A percentile compares a stretch with the other conserved stretches of the same genome.
Conservation (phyloP, 352 stramenopile genomes). For the Pythium guiyangense region DNA sequence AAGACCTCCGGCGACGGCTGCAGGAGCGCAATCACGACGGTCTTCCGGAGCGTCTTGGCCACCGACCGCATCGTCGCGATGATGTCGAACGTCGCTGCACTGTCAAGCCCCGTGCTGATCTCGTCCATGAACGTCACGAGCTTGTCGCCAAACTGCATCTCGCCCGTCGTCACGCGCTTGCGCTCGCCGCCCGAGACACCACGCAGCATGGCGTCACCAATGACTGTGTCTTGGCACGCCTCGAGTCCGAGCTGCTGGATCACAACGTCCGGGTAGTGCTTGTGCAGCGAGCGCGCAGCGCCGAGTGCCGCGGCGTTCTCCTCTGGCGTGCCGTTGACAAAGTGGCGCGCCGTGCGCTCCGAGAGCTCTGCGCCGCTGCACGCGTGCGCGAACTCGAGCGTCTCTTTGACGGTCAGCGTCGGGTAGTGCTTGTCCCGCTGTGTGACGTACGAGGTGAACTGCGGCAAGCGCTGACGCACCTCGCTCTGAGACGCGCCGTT, state of each 20-base stretch:
- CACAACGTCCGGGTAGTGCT: too few species aligned
- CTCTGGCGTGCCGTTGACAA: slow-evolving; percentile 85
- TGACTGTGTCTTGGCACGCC: too few species aligned
- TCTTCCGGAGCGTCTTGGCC: slow-evolving; percentile 34
- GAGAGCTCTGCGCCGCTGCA: slow-evolving; percentile 26
- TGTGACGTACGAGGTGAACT: neutral
- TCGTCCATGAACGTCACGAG: slow-evolving; percentile 86
- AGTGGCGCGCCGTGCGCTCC: too few species aligned
- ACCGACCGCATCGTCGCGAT: too few species aligned
- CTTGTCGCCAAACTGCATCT: slow-evolving; percentile 76
- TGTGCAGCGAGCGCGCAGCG: slow-evolving; percentile 77
- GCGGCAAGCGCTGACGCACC: slow-evolving; percentile 3
- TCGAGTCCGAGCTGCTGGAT: too few species aligned
- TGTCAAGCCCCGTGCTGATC: slow-evolving; percentile 91
- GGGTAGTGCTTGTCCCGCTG: slow-evolving; percentile 63
- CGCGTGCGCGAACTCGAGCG: slow-evolving; percentile 37
- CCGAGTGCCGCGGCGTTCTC: slow-evolving; percentile 87
- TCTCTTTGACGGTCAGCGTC: slow-evolving; percentile 76
- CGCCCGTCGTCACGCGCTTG: slow-evolving; percentile 64
- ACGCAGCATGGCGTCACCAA: slow-evolving; percentile 45
- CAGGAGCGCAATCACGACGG: slow-evolving; percentile 53
- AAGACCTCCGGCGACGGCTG: slow-evolving; percentile 88
- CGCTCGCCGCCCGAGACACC: slow-evolving; percentile 62
- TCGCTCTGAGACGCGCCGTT: slow-evolving; percentile 4
- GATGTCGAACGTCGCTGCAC: slow-evolving; percentile 89